Evolutionary conservation across 768 basidiomycete genomes (phyloP), one percentile per base, ranked within the genome.

Genomic region (Chlorophyllum brunneum): DNA sequence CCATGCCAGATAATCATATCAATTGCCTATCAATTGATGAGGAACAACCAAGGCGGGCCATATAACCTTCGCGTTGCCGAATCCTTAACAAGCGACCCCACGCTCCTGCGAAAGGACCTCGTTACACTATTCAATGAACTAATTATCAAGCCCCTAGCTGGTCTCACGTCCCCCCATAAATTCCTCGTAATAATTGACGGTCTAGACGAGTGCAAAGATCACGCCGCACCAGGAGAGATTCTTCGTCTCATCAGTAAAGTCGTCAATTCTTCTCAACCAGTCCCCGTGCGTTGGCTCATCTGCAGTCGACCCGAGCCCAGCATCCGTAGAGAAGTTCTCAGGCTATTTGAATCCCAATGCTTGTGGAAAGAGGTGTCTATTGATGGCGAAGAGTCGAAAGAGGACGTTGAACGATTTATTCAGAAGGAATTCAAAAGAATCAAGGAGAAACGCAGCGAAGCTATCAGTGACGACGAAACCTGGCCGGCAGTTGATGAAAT

Each of bases 121-220:
- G 24, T 24, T 15, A 40, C n/a, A 4, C 48, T 39, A 26, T 49
- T 49, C 37, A 39, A 49, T 3, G 27, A 39, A 18, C 48, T 49
- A 9, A 38, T 49, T 16, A 15, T 39, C 2, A 27, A 40, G 6
- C 48, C 48, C 2, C 23, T 49, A 11, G 10, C 27, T 13, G 26
- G 26, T n/a, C 26, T 49, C 1, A 18, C 48, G 11, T 6, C 26
- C 4, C n/a, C 16, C 10, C 15, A 13, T 29, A 27, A 49, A 4
- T n/a, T 29, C 20, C 15, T 49, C 2, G n/a, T 49, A 10, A 39
- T 49, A 20, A 18, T 49, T 6, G 48, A 49, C 37, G 48, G 48
- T 6, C 16, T 49, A 6, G 37, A 49, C 8, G 48, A 49, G 27
- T 49, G 48, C 16, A 20, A 20, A 49, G 38, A 27, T 1, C 20